Percentiles rank a stretch among this genome's conserved stretches.
Conservation (phyloP, 2,329 filamentous ascomycete genomes). For the Penicillium corylophilum region DNA sequence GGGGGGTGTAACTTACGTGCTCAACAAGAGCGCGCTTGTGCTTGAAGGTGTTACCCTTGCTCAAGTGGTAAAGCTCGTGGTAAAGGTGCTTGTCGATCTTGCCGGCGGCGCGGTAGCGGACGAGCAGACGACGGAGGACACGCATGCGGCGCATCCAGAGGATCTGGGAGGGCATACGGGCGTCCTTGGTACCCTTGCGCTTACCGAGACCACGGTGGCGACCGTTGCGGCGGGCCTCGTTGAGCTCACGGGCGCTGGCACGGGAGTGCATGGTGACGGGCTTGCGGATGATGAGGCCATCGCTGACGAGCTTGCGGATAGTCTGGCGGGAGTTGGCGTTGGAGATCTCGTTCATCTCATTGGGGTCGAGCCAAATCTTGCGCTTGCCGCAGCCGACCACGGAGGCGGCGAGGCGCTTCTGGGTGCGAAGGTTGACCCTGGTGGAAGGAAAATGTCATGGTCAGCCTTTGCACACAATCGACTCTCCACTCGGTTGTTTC, state of each 20-base stretch:
- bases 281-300: slow-evolving; percentile 99
- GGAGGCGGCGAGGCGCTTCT: slow-evolving; percentile 99
- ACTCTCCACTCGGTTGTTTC: slow-evolving; percentile 1
- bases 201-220: slow-evolving; percentile 99
- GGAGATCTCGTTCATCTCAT: slow-evolving; percentile 98
- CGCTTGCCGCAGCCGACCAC: slow-evolving; percentile 99
- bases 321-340: slow-evolving; percentile 99
- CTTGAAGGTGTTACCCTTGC: slow-evolving; percentile 99
- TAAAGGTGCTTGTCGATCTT: slow-evolving; percentile 99
- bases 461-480: slow-evolving; percentile 31
- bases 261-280: slow-evolving; percentile 99
- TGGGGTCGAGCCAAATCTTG: slow-evolving; percentile 99
- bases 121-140: slow-evolving; percentile 96
- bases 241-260: slow-evolving; percentile 91
- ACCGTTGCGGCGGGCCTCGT: slow-evolving; percentile 88
- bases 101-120: slow-evolving; percentile 99
- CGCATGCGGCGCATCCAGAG: slow-evolving; percentile 99
- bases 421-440: slow-evolving; percentile 99
- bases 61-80: slow-evolving; percentile 99
- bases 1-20: slow-evolving; percentile 70
- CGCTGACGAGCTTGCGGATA: slow-evolving; percentile 97
- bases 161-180: slow-evolving; percentile 98
- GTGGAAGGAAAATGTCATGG: slow-evolving; percentile 31
- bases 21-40: slow-evolving; percentile 99
- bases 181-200: slow-evolving; percentile 99